Evolutionary conservation across 176 grass and related monocot species (phyloP).

Genomic region (Hsuehochloa calcarea): DNA sequence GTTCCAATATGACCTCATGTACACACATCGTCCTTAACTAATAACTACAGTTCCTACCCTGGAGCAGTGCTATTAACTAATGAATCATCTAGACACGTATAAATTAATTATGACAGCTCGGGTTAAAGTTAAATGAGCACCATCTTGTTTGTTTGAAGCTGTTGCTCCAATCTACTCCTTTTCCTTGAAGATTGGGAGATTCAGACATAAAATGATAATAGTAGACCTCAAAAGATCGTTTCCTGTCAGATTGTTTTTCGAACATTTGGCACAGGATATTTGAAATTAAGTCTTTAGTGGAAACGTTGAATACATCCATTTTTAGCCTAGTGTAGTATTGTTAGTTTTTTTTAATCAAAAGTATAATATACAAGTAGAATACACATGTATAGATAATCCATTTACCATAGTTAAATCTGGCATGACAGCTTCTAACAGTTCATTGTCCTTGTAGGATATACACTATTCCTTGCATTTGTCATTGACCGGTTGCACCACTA

Average conservation of each 20-base stretch:
- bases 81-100: slow-evolving; percentile 2
- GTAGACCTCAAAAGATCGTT: background rate
- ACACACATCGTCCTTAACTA: background rate
- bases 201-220: background rate
- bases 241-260: background rate
- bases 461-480: slow-evolving; percentile 74
- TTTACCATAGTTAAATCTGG: background rate
- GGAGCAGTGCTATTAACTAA: background rate
- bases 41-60: background rate
- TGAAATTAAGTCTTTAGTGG: background rate
- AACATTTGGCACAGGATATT: background rate
- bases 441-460: slow-evolving; percentile 52
- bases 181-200: background rate
- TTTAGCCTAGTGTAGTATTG: background rate
- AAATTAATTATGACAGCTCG: background rate
- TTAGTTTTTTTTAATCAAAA: background rate
- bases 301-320: background rate
- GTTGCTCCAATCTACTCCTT: background rate
- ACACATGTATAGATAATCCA: background rate
- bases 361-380: background rate
- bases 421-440: background rate
- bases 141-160: background rate
- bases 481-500: slow-evolving; percentile 90
- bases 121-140: background rate
- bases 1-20: background rate